Evolutionary conservation across 495 filamentous ascomycete genomes (phyloP).

Genomic region (Lophium mytilinum): DNA sequence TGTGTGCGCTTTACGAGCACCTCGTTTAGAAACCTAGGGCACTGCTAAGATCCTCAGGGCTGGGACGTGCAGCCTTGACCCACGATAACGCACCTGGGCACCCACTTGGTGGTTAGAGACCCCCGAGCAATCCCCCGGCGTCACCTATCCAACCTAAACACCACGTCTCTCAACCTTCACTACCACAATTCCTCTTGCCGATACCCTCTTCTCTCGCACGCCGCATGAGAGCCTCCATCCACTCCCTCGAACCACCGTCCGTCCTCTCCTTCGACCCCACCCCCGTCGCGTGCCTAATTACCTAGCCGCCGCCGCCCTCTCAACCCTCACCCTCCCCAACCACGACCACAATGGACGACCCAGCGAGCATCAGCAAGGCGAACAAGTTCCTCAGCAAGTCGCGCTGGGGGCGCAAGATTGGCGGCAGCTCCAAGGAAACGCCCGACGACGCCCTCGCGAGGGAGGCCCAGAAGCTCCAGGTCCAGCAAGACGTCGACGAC

Average conservation of each 20-base stretch:
- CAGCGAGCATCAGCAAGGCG: background rate
- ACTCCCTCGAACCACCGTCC: background rate
- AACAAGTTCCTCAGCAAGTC: conserved; percentile 20
- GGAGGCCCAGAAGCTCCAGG: conserved; percentile 17
- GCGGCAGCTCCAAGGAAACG: background rate
- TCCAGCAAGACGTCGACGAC: conserved; percentile 33
- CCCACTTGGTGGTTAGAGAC: no score
- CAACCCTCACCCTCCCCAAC: background rate
- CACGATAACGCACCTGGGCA: no score
- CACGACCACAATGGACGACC: background rate
- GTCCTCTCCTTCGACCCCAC: background rate
- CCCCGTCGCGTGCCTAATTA: background rate
- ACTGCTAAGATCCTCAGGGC: no score
- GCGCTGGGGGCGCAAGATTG: conserved; percentile 25
- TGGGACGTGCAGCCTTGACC: no score
- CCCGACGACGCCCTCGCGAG: conserved; percentile 6
- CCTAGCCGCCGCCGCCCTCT: background rate
- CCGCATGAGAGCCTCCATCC: no score
- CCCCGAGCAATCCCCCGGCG: no score
- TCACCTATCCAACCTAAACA: no score
- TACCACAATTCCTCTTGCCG: no score
- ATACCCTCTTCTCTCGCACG: no score
- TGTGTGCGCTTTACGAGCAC: no score
- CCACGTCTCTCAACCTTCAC: no score
- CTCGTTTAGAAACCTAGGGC: no score